Percentiles rank a stretch among this genome's conserved stretches.
phyloP scores from a whole-genome alignment of 2,329 filamentous ascomycete species.

The Trichoderma atrobrunneum region DNA sequence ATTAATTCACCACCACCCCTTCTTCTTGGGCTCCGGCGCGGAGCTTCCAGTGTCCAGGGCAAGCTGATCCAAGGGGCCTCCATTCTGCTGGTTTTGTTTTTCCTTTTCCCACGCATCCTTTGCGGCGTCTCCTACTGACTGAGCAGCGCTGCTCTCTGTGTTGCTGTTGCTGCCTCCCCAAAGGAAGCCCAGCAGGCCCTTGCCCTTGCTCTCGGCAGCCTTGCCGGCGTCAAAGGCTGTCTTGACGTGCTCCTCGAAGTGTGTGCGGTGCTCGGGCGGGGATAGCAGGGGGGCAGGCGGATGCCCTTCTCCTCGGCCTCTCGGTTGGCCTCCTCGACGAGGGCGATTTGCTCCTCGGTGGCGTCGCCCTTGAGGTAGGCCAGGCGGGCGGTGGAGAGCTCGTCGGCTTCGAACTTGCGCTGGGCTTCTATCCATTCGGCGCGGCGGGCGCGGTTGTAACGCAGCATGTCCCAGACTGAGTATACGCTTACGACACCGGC shows the following conservation, averaged over 20 bases:
- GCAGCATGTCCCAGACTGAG: conserved; percentile 60
- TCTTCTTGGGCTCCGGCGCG: conserved; percentile 42
- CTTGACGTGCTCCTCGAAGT: conserved; percentile 37
- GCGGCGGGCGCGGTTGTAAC: conserved; percentile 59
- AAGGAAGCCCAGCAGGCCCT: conserved; percentile 37
- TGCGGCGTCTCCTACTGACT: conserved; percentile 38
- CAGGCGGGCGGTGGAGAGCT: conserved; percentile 55
- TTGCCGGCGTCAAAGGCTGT: conserved; percentile 30
- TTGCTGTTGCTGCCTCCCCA: conserved; percentile 25
- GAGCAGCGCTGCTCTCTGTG: conserved; percentile 25
- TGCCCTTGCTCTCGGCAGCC: conserved; percentile 23
- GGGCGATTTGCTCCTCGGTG: conserved; percentile 52
- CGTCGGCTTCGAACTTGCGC: conserved; percentile 52
- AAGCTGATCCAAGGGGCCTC: conserved; percentile 51
- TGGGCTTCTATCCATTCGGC: conserved; percentile 57
- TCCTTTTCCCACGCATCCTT: conserved; percentile 48
- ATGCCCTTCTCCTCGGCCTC: conserved; percentile 45
- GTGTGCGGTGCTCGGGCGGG: conserved; percentile 40
- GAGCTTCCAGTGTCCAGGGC: conserved; percentile 37
- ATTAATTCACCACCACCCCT: conserved; percentile 49
- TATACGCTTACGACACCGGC: conserved; percentile 56
- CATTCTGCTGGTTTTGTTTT: conserved; percentile 48
- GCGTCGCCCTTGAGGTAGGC: conserved; percentile 59
- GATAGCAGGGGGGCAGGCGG: conserved; percentile 52
- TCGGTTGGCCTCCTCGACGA: conserved; percentile 57